Percentiles rank a stretch among this genome's conserved stretches.
Conservation (phyloP, 331 rosid species). For the Pyracantha coccinea region DNA sequence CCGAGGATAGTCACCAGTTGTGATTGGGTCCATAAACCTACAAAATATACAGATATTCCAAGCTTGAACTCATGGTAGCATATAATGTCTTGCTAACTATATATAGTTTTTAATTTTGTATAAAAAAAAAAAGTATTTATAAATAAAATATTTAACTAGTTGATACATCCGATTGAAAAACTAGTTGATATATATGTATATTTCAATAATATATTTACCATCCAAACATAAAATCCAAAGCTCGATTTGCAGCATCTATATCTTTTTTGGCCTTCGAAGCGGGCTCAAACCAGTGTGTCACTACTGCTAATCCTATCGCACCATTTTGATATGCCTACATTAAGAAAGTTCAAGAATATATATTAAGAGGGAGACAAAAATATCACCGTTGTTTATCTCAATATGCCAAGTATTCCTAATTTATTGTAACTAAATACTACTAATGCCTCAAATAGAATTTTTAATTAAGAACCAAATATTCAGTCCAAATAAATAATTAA, state of each 20-base stretch:
- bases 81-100: background rate
- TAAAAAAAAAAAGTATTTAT: no score
- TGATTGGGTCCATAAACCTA: slow-evolving; percentile 23
- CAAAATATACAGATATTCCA: background rate
- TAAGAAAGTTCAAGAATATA: background rate
- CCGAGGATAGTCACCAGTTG: slow-evolving; percentile 19
- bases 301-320: slow-evolving; percentile 42
- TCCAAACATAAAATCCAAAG: slow-evolving; percentile 51
- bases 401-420: background rate
- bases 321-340: slow-evolving; percentile 49
- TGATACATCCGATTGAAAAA: no score
- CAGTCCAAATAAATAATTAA: no score
- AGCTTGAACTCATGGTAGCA: no score
- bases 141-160: no score
- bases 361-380: background rate
- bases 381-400: background rate
- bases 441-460: no score
- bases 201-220: slow-evolving; percentile 26
- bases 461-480: no score
- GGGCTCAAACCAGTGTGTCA: slow-evolving; percentile 37
- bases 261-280: slow-evolving; percentile 16
- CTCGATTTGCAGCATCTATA: slow-evolving; percentile 28
- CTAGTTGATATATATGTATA: no score
- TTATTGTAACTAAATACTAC: no score
- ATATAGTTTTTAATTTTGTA: no score